Evolutionary conservation across 1,284 basidiomycete genomes (phyloP), one percentile per base, ranked within the genome.

Genomic region (Fomitopsis pinicola): DNA sequence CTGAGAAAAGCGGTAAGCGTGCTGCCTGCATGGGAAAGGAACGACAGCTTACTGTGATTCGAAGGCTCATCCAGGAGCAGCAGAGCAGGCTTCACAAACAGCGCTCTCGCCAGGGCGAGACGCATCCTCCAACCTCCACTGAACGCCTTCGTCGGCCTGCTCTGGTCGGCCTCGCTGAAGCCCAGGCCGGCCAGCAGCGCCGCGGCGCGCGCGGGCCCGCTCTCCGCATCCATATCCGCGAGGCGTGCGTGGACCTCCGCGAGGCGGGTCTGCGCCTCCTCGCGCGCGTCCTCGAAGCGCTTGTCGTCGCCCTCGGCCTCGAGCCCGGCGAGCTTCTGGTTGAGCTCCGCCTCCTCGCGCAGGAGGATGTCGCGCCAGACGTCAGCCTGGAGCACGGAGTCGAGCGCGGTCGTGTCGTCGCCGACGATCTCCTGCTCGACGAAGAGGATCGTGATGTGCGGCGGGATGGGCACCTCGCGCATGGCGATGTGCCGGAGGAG

Each of bases 391-490:
- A 99, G 84, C 10, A 99, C 97, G 2, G 95, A 95, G 36, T 97
- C 92, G 55, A 99, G 80, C 0, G 97, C 97, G 0, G 81, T 79
- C 0, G 95, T 98, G 66, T 97, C 95, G 75, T 99, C 97, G 38
- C 97, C 97, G 58, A 92, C 75, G 67, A 95, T 90, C 88, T 99
- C 97, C 79, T 99, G 97, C 75, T 99, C 97, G 63, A 99, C 97
- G 72, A 99, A 97, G 36, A 99, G 81, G 63, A 99, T 96, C 1
- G 94, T 96, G 71, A 99, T 97, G 73, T 98, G 92, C 0, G 92
- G 80, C 10, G 95, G 95, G 62, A 97, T 91, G 10, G 94, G 89
- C 12, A 99, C 89, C 71, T 99, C 97, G 71, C 97, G 88, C 78
- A 99, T 83, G 1, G 97, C 94, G 72, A 99, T 94, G 73, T 97